Conservation (phyloP, 1,139 yeast species). For the Candida dubliniensis region DNA sequence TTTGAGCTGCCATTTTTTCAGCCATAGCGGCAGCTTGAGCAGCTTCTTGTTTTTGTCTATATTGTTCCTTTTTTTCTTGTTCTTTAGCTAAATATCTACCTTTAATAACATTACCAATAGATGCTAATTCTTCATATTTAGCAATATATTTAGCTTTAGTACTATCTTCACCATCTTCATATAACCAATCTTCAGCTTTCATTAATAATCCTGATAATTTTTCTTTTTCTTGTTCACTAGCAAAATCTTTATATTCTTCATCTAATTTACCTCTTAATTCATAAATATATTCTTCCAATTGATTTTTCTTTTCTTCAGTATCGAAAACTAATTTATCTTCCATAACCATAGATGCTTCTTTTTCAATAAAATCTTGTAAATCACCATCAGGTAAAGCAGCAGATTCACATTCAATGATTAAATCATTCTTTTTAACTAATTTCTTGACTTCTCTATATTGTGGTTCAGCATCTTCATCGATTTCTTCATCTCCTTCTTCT, state of each 20-base stretch:
- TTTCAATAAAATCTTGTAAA: conserved; percentile 68
- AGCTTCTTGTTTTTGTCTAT: conserved; percentile 85
- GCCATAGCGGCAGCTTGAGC: conserved; percentile 85
- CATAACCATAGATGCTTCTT: conserved; percentile 79
- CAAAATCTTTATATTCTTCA: conserved; percentile 85
- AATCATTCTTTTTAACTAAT: conserved; percentile 87
- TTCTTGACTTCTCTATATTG: conserved; percentile 90
- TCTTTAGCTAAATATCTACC: conserved; percentile 94
- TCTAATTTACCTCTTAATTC: conserved; percentile 96
- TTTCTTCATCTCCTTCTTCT: conserved; percentile 44
- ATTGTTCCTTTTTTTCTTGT: conserved; percentile 92
- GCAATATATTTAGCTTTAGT: conserved; percentile 97
- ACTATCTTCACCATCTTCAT: conserved; percentile 95
- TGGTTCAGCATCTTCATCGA: conserved; percentile 61
- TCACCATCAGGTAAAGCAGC: conserved; percentile 61
- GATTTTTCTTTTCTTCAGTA: conserved; percentile 98
- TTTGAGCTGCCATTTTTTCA: conserved; percentile 85
- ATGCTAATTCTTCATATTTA: conserved; percentile 94
- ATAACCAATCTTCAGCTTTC: conserved; percentile 97
- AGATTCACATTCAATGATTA: conserved; percentile 56
- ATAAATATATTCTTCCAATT: conserved; percentile 97
- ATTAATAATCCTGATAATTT: conserved; percentile 70
- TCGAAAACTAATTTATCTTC: conserved; percentile 97
- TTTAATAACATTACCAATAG: conserved; percentile 90
- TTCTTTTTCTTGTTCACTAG: conserved; percentile 85